Evolutionary conservation across 352 stramenopile species (phyloP).

Genomic region (Phytopythium cucurbitacearum): DNA sequence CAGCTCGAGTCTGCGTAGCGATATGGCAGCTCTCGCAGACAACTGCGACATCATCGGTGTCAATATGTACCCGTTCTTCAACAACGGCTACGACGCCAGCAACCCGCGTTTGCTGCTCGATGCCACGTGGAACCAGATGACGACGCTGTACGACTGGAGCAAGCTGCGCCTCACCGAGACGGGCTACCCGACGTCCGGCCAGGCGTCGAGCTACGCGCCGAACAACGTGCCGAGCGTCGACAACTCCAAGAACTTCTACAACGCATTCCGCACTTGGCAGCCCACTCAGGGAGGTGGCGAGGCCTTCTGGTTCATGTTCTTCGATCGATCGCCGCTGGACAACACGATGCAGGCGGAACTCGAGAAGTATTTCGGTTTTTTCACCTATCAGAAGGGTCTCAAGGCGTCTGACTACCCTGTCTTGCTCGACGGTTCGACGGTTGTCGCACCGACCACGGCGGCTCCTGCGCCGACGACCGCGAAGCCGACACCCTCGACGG

Average conservation of each 20-base stretch:
- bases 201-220: constrained; percentile 22
- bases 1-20: constrained; percentile 10
- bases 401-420: constrained; percentile 37
- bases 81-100: constrained; percentile 40
- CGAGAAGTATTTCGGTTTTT: constrained; percentile 77
- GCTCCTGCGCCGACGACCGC: background rate
- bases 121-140: constrained; percentile 52
- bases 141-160: constrained; percentile 21
- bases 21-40: constrained; percentile 42
- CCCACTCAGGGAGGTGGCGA: constrained; percentile 35
- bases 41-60: constrained; percentile 73
- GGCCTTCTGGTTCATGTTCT: constrained; percentile 83
- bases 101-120: constrained; percentile 50
- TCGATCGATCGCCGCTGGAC: constrained; percentile 53
- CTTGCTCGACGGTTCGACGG: too few species aligned
- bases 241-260: constrained; percentile 54
- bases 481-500: background rate
- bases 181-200: constrained; percentile 46
- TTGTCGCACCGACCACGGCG: background rate
- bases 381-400: constrained; percentile 28
- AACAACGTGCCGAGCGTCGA: constrained; percentile 46
- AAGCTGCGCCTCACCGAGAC: constrained; percentile 73
- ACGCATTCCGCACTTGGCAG: constrained; percentile 58
- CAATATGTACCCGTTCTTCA: constrained; percentile 82
- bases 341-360: constrained; percentile 40